Base-by-base conservation (phyloP, 2,329 filamentous ascomycete species). In the Fusarium setosum region DNA sequence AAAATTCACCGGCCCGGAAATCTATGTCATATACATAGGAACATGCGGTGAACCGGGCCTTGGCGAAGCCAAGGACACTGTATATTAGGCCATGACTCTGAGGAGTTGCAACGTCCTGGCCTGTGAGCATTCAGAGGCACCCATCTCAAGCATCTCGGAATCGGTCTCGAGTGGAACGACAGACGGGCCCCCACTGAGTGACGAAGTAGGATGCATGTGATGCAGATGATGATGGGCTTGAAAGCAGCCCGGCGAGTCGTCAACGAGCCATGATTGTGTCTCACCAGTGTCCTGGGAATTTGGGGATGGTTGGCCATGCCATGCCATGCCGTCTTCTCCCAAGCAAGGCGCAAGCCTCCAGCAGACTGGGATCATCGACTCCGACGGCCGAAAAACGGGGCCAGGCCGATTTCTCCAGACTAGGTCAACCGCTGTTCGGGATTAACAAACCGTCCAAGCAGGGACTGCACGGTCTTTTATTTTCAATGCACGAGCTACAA, bases 11-110 rank as follows among this genome's bases (percentile, higher is more conserved):
- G 57, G 63, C 42, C 62, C 65, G 53, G 65, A 35, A 45, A 35
- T 56, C 35, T 37, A 29, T 29, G 9, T 29, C 12, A 29, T 12
- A 12, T 29, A 29, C 26, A 29, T 8, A 45, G 54, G 48, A 70
- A 63, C 29, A 62, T 72, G 68, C 70, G 68, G 70, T 72, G 70
- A 72, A 61, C 52, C 37, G 51, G 34, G 49, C 34, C 61, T 68
- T 61, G 56, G 56, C 52, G 61, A 41, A 26, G 38, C 18, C 57
- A 54, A 51, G 58, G 42, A 56, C 37, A 55, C 24, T 45, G 23
- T 24, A 34, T 48, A 26, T n/a, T 6, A 12, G 17, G 34, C 15
- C 44, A 21, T 35, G 20, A 21, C 26, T 47, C 23, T 34, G 31
- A 17, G 6, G 21, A 35, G 21, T 42, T 47, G 49, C 21, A 35